Percentiles rank a stretch among this genome's conserved stretches.
These are phyloP conservation scores for Canariomyces notabilis DNA, from an alignment of 2,329 filamentous ascomycete genomes.

Conservation along the genomic window DNA sequence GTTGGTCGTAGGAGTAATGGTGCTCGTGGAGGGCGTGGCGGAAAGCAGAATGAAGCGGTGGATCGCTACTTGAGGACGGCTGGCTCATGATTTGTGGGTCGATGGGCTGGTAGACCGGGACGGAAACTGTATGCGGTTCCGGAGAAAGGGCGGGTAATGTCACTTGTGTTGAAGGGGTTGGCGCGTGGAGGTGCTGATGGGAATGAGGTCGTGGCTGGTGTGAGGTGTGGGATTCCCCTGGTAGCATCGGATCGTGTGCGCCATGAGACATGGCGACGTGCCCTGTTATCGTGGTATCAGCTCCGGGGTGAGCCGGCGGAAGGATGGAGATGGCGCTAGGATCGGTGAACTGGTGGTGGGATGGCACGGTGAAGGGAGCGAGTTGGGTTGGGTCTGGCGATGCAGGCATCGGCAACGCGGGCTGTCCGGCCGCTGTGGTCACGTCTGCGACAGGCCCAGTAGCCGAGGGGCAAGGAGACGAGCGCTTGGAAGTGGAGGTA, in stretches of 20 bases:
- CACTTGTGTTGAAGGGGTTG: slow-evolving; percentile 12
- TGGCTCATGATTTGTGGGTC: slow-evolving; percentile 56
- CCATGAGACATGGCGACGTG: slow-evolving; percentile 21
- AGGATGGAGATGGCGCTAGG: slow-evolving; percentile 43
- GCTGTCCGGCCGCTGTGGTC: slow-evolving; percentile 2
- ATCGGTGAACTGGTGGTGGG: slow-evolving; percentile 41
- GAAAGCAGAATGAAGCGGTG: slow-evolving; percentile 9
- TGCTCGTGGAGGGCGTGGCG: slow-evolving; percentile 29
- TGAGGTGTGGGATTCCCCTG: slow-evolving; percentile 28
- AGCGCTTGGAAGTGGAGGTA: slow-evolving; percentile 21
- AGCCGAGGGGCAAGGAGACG: slow-evolving; percentile 20
- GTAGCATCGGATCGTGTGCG: slow-evolving; percentile 29
- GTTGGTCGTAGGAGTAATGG: slow-evolving; percentile 24
- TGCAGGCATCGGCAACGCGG: slow-evolving; percentile 4
- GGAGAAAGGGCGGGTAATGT: slow-evolving; percentile 25
- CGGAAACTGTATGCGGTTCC: slow-evolving; percentile 27
- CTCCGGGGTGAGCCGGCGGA: slow-evolving; percentile 25
- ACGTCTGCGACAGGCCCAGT: slow-evolving; percentile 9
- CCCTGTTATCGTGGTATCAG: slow-evolving; percentile 26
- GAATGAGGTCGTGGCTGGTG: slow-evolving; percentile 24
- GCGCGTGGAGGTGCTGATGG: slow-evolving; percentile 30
- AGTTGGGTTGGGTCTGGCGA: slow-evolving; percentile 20
- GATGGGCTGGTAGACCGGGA: slow-evolving; percentile 48
- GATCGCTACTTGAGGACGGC: not conserved
- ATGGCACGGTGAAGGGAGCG: slow-evolving; percentile 27